phyloP scores from a whole-genome alignment of 305 asterid species.

The Galium porrigens region DNA sequence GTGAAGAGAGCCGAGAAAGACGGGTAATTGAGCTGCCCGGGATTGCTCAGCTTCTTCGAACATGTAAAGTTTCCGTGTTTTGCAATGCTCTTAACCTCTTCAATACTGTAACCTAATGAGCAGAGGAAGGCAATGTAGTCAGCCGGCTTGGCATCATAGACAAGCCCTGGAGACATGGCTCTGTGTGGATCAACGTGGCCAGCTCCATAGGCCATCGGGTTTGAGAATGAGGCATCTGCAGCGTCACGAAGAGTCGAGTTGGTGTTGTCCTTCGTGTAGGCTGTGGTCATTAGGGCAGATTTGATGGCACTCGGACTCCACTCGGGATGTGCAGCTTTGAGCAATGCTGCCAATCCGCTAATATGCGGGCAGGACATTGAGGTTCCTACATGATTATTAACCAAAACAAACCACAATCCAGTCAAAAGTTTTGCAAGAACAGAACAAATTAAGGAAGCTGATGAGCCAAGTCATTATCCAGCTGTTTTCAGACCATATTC shows the following conservation, averaged over 20 bases:
- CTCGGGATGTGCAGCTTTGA: conserved; percentile 36
- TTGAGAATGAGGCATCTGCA: conserved; percentile 37
- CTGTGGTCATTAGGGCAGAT: conserved; percentile 41
- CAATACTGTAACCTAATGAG: conserved; percentile 45
- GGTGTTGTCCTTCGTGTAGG: conserved; percentile 39
- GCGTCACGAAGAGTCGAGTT: conserved; percentile 57
- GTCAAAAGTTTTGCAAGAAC: neutral
- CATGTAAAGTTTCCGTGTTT: conserved; percentile 47
- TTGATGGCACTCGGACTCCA: conserved; percentile 39
- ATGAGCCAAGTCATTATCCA: neutral
- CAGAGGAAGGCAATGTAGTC: conserved; percentile 74
- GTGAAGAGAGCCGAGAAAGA: conserved; percentile 59
- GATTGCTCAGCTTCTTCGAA: conserved; percentile 31
- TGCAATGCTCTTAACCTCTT: conserved; percentile 30
- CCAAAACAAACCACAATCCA: neutral
- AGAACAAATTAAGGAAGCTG: neutral
- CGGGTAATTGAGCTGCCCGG: conserved; percentile 81
- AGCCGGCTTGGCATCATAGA: conserved; percentile 41
- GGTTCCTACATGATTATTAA: conserved; percentile 21
- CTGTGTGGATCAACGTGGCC: conserved; percentile 77
- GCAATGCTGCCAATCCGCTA: conserved; percentile 33
- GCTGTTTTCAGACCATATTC: conserved; percentile 2
- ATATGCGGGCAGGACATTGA: conserved; percentile 44
- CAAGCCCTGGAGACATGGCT: conserved; percentile 71
- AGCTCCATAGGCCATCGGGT: conserved; percentile 55